Percentiles rank a stretch among this genome's conserved stretches.
These are phyloP conservation scores for Astragalus membranaceus DNA, from an alignment of 306 rosid species.

Conservation along the genomic window DNA sequence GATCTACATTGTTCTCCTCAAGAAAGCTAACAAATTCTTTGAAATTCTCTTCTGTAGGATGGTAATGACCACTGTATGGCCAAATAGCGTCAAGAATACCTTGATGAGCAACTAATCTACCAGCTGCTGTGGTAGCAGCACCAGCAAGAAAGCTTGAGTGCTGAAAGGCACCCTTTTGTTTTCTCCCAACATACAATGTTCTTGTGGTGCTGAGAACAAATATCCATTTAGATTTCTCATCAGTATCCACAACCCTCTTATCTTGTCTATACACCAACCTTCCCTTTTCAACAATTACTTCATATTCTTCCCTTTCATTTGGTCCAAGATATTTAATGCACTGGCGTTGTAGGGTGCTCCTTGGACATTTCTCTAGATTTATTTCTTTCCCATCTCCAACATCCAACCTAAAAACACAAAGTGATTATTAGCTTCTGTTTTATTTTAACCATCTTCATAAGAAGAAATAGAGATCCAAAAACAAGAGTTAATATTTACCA, in stretches of 20 bases:
- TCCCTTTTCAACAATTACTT: constrained; percentile 69
- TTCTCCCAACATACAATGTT: constrained; percentile 70
- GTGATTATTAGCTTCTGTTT: neutral
- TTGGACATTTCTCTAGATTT: constrained; percentile 59
- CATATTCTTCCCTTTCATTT: constrained; percentile 66
- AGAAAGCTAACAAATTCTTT: constrained; percentile 72
- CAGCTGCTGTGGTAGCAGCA: constrained; percentile 91
- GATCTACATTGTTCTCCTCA: constrained; percentile 70
- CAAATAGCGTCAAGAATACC: constrained; percentile 87
- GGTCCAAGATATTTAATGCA: constrained; percentile 88
- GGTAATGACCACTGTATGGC: constrained; percentile 98
- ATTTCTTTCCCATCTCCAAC: constrained; percentile 81
- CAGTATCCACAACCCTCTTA: constrained; percentile 47
- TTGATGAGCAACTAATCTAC: constrained; percentile 66
- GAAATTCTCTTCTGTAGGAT: constrained; percentile 88
- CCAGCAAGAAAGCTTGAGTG: constrained; percentile 92
- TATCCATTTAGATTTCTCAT: constrained; percentile 75
- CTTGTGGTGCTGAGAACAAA: constrained; percentile 85
- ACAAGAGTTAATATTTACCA: constrained; percentile 42
- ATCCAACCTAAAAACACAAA: constrained; percentile 60
- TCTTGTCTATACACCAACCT: constrained; percentile 40
- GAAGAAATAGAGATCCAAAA: neutral
- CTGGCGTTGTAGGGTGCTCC: constrained; percentile 60
- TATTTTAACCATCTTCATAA: neutral
- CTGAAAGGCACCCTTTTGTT: constrained; percentile 76